Conservation (phyloP, 1,284 basidiomycete species). For the Polyporus tsugae region DNA sequence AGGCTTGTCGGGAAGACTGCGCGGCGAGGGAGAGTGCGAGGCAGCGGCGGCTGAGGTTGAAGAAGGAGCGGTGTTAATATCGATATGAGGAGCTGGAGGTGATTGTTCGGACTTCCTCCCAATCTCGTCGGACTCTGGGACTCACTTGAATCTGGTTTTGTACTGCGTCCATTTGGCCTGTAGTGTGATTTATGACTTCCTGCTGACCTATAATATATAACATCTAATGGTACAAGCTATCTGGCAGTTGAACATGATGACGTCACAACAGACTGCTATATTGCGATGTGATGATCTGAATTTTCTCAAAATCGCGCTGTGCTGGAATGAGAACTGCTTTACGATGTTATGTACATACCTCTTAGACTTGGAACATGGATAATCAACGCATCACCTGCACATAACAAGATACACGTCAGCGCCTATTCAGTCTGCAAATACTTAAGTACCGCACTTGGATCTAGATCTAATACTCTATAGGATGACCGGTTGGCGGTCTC, state of each 20-base stretch:
- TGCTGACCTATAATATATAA: background rate
- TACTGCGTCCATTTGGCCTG: background rate
- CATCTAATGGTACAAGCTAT: no score
- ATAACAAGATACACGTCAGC: no score
- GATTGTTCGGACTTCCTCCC: background rate
- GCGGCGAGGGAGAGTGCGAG: conserved; percentile 32
- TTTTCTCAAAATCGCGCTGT: no score
- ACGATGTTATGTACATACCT: no score
- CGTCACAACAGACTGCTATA: no score
- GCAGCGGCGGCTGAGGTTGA: conserved; percentile 35
- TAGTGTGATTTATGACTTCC: conserved; percentile 7
- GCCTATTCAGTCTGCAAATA: background rate
- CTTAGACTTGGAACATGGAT: no score
- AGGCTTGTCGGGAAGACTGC: conserved; percentile 41
- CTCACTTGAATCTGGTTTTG: background rate
- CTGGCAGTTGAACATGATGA: no score
- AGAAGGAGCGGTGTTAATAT: conserved; percentile 35
- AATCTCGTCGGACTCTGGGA: background rate
- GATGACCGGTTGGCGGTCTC: background rate
- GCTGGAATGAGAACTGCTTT: no score
- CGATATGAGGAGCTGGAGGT: background rate
- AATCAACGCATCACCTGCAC: no score
- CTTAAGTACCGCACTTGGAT: background rate
- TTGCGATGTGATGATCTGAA: no score
- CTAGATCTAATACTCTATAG: background rate